Base-by-base conservation (phyloP, 2,329 filamentous ascomycete genomes). In the Phoma sp. region DNA sequence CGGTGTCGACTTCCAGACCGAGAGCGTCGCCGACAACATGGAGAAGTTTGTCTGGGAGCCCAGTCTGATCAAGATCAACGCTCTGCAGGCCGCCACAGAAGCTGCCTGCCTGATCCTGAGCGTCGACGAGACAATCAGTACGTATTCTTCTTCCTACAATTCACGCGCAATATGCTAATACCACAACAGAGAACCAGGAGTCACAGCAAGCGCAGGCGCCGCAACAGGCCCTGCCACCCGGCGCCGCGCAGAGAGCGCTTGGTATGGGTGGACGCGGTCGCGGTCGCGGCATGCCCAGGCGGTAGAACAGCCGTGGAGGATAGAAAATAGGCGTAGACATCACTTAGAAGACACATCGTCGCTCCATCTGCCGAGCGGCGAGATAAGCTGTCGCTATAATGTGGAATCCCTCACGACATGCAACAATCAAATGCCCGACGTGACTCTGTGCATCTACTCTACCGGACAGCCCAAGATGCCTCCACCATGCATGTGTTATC, bases 21-120 rank as follows among this genome's bases (percentile, higher is more conserved):
- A 99, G 79, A 93, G 93, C 58, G 90, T 97, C 60, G 83, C 91
- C 54, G 90, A 99, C 79, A 98, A 98, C 83, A 89, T 98, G 84
- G 89, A 91, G 74, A 88, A 85, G 52, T 99, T 98, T 75, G 95
- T 99, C 37, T 99, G 95, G 95, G 95, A 99, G 79, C 95, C 95
- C 5, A 89, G 90, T 42, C 81, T 98, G 61, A 90, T 99, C 73
- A 99, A 99, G 86, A 83, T 96, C 76, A 99, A 99, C 77, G 95
- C 95, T 64, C 89, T 99, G 62, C 92, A 96, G 80, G 93, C 95
- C 18, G 95, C 95, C 46, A 93, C 93, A 29, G 95, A 99, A 79
- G 95, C 95, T 22, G 90, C 89, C 65, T 99, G 95, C 80, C 79
- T 99, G 80, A 98, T 99, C 65, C 80, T 99, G 69, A 89, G 91